Conservation (phyloP, 768 basidiomycete species). For the Hebeloma cylindrosporum region DNA sequence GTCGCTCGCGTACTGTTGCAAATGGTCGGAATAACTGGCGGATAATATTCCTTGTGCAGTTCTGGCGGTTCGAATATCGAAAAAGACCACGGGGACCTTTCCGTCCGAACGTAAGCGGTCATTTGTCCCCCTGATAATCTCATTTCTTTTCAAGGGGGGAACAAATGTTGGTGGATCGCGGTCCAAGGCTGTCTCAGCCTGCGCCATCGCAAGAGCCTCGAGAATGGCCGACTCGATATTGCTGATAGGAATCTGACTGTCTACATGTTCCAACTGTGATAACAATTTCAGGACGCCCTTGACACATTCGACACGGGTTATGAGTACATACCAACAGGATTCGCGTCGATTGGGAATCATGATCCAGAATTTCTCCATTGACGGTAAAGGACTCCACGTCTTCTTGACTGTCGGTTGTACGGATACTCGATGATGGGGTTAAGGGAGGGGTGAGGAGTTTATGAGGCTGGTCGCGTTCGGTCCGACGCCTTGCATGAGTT, state of each 20-base stretch:
- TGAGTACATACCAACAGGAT: slow-evolving; percentile 36
- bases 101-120: slow-evolving; percentile 51
- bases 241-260: slow-evolving; percentile 27
- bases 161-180: background rate
- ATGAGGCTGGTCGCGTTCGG: slow-evolving; percentile 35
- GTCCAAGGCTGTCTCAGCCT: slow-evolving; percentile 1
- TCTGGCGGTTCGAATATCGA: slow-evolving; percentile 55
- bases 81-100: slow-evolving; percentile 58
- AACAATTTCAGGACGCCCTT: too few species aligned
- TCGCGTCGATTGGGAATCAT: slow-evolving; percentile 32
- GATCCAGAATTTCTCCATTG: slow-evolving; percentile 20
- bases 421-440: slow-evolving; percentile 62
- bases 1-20: slow-evolving; percentile 32
- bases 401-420: slow-evolving; percentile 35
- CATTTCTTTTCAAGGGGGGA: background rate
- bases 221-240: slow-evolving; percentile 29
- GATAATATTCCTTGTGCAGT: slow-evolving; percentile 45
- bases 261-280: slow-evolving; percentile 38
- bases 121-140: slow-evolving; percentile 46
- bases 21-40: slow-evolving; percentile 23
- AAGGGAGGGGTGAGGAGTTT: slow-evolving; percentile 65
- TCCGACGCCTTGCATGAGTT: slow-evolving; percentile 33
- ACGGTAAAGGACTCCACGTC: slow-evolving; percentile 30
- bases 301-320: too few species aligned
- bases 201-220: slow-evolving; percentile 19